Percentiles rank a stretch among this genome's conserved stretches.
Evolutionary conservation across 2,329 filamentous ascomycete species (phyloP).

Genomic region (Ophiosphaerella herpotricha): DNA sequence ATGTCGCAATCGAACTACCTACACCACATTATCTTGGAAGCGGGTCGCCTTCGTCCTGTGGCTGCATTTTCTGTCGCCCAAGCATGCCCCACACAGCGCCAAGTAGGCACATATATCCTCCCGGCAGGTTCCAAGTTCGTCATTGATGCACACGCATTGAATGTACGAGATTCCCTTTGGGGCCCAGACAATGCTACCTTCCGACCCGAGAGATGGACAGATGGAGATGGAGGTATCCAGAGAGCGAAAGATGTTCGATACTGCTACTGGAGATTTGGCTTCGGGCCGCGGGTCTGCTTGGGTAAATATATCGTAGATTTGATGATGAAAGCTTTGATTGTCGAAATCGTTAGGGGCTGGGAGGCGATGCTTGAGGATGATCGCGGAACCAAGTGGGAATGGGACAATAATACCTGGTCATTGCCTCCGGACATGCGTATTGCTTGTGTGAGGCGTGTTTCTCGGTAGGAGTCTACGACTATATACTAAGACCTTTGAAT

Average conservation of each 20-base stretch:
- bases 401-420: slow-evolving; percentile 7
- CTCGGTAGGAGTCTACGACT: not conserved
- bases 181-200: slow-evolving; percentile 43
- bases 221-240: slow-evolving; percentile 26
- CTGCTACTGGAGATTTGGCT: slow-evolving; percentile 53
- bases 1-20: slow-evolving; percentile 7
- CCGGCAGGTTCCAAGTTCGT: slow-evolving; percentile 49
- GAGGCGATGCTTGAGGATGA: slow-evolving; percentile 9
- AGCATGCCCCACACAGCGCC: slow-evolving; percentile 42
- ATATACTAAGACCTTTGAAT: no score
- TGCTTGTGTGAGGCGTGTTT: slow-evolving; percentile 3
- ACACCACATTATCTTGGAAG: slow-evolving; percentile 42
- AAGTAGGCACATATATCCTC: slow-evolving; percentile 6
- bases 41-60: slow-evolving; percentile 46
- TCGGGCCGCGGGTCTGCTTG: slow-evolving; percentile 51
- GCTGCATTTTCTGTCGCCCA: slow-evolving; percentile 52
- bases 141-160: slow-evolving; percentile 52
- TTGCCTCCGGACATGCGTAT: slow-evolving; percentile 6
- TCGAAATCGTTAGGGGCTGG: slow-evolving; percentile 7
- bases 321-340: slow-evolving; percentile 14
- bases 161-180: slow-evolving; percentile 49
- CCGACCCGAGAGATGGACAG: slow-evolving; percentile 31
- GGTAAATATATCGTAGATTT: slow-evolving; percentile 49
- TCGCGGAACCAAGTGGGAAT: slow-evolving; percentile 2
- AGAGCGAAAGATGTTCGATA: slow-evolving; percentile 39